Base-by-base conservation (phyloP, 192 early-diverging fungal genomes). In the Piromyces finnis region DNA sequence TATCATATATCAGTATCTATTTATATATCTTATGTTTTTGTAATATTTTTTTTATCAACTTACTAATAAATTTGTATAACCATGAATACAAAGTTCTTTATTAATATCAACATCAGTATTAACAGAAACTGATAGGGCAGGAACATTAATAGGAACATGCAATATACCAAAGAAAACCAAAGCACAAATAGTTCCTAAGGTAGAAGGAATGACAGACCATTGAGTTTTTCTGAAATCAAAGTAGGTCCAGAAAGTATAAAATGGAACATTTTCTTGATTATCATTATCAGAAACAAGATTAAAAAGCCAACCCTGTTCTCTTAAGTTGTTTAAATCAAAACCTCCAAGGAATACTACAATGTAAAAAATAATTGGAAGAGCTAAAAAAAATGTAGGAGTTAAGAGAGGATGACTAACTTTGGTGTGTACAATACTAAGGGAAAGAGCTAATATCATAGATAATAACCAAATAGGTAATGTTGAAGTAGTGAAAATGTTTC, bases 81-180 rank as follows among this genome's bases (percentile, higher is more conserved):
- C 97, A 78, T 99, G 97, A 17, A 93, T 95, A 17, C 95, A 88
- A 15, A 99, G 88, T 85, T 99, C 97, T 29, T 92, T 87, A 87
- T 97, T 95, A 77, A 93, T 91, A 85, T 98, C 93, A n/a, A 98
- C 90, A 81, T 92, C 87, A 83, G 90, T 88, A 29, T 93, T 89
- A 9, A 96, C 95, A 5, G 96, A 97, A 12, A 97, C 95, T 1
- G 94, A 94, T 78, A 96, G 87, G 17, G 95, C 95, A 11, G 95
- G 96, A 0, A 98, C 92, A 82, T 98, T 99, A 83, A 99, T 97
- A 7, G 97, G 96, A 11, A 99, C 97, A 85, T 99, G 96, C 29
- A 99, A 85, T 78, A 99, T 91, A 78, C 95, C 82, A 29, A 82
- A 82, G 29, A 82, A 81, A 7, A 30, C 29, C 9, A 81, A n/a